Percentiles rank a stretch among this genome's conserved stretches.
phyloP scores from a whole-genome alignment of 495 filamentous ascomycete genomes.

The Neurospora sp. region DNA sequence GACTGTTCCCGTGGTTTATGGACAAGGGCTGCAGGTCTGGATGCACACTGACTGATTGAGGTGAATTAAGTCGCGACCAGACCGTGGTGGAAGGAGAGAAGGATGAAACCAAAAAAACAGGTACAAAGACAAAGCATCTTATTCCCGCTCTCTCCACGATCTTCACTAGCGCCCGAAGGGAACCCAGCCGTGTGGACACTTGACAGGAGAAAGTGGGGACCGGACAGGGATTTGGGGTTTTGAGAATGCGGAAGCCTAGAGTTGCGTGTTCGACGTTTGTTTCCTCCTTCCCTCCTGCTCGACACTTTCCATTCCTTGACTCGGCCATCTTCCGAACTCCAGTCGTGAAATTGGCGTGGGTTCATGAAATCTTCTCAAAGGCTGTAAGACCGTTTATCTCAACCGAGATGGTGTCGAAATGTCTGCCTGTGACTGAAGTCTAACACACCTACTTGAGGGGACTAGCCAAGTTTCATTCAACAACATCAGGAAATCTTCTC shows the following conservation, averaged over 20 bases:
- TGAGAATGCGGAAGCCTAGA: not conserved
- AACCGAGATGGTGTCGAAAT: not conserved
- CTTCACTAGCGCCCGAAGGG: not conserved
- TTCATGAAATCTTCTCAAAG: not conserved
- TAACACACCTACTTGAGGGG: not conserved
- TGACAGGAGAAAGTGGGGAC: not conserved
- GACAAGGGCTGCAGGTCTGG: no score
- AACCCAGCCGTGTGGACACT: not conserved
- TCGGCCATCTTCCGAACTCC: not conserved
- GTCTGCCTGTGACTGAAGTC: not conserved
- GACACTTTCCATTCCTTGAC: not conserved
- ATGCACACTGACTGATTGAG: no score
- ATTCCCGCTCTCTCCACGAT: not conserved
- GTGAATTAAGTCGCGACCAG: no score
- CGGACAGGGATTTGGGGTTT: not conserved
- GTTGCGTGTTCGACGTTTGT: not conserved
- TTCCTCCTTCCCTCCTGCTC: not conserved
- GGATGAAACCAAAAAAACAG: not conserved
- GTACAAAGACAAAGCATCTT: not conserved
- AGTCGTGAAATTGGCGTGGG: not conserved
- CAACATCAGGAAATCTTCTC: not conserved
- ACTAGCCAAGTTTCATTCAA: not conserved
- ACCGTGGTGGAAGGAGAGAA: no score
- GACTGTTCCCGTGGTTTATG: no score
- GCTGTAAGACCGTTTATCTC: not conserved